Base-by-base conservation (phyloP, 169 alveolate genomes). In the Plasmodium vinckei region DNA sequence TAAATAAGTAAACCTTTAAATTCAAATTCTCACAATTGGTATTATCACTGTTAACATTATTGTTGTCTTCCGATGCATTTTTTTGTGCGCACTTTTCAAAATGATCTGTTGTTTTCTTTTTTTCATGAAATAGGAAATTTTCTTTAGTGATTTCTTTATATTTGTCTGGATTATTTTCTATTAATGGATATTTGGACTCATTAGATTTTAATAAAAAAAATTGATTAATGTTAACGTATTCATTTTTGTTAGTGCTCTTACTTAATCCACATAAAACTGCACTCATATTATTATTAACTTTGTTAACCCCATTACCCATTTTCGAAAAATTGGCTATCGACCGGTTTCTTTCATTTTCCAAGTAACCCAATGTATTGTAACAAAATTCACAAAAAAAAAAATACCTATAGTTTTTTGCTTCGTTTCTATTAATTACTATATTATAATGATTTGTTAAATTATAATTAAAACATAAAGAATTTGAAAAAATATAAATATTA, bases 381-480 rank as follows among this genome's bases (percentile, higher is more conserved):
- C 88, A 77, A 64, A 17, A 63, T 27, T 63, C 57, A 51, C 88
- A 77, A 64, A 77, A 77, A 63, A 77, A 42, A 7, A 77, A 46
- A 77, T 15, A 53, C n/a, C 88, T 51, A 57, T 47, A 63, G 12
- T 63, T 53, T 19, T 46, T 49, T 5, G 65, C 13, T 17, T 65
- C 17, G 17, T 77, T 39, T 27, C 54, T 51, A 42, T 64, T 25
- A 49, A 77, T 17, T 19, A 59, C 54, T 64, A 77, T 42, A 5
- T 77, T 39, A 63, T 69, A 47, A 21, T 63, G 49, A 47, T 77
- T 77, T 56, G 61, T 56, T 77, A 77, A 63, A 19, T 65, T 53
- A 17, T 47, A 77, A 64, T 25, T 67, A 77, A 77, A 77, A 13
- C 42, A 77, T 46, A 77, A 42, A 49, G 17, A 77, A n/a, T 77